Percentiles rank a stretch among this genome's conserved stretches.
phyloP scores from a whole-genome alignment of 192 early-diverging fungal genomes.

The Podila epigama region DNA sequence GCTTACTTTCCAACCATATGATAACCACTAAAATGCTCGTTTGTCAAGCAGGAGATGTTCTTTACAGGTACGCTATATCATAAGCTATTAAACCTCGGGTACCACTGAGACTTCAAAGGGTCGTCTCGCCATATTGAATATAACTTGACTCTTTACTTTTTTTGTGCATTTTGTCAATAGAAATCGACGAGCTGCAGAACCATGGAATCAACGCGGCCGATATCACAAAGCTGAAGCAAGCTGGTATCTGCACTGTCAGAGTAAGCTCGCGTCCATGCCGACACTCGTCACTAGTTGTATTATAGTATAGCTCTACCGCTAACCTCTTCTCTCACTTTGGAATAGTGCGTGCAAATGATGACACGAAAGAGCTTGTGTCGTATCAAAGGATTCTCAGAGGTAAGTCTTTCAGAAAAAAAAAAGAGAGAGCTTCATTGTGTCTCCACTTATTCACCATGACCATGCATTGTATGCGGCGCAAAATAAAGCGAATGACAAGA shows the following conservation, averaged over 20 bases:
- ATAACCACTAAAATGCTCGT: neutral
- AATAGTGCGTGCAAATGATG: constrained; percentile 78
- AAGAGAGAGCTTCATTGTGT: too few species aligned
- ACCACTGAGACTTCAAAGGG: neutral
- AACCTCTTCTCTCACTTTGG: neutral
- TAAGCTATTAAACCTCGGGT: neutral
- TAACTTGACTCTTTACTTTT: neutral
- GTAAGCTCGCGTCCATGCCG: constrained; percentile 43
- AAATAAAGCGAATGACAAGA: too few species aligned
- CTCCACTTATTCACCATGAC: too few species aligned
- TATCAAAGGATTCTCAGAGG: constrained; percentile 85
- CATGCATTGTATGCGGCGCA: too few species aligned
- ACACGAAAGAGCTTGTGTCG: constrained; percentile 67
- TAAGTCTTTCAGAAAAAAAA: constrained; percentile 3
- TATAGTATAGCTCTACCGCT: neutral
- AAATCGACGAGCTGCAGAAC: constrained; percentile 64
- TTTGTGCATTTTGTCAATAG: neutral
- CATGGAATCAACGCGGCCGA: constrained; percentile 80
- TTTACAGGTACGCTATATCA: constrained; percentile 16
- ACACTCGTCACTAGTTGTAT: neutral
- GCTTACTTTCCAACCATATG: neutral
- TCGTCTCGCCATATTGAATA: neutral
- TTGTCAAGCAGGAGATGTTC: constrained; percentile 19
- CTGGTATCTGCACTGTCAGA: constrained; percentile 77
- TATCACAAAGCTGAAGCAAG: constrained; percentile 79